Evolutionary conservation across 2,329 filamentous ascomycete genomes (phyloP), one percentile per base, ranked within the genome.

Genomic region (Furcasterigmium furcatum): DNA sequence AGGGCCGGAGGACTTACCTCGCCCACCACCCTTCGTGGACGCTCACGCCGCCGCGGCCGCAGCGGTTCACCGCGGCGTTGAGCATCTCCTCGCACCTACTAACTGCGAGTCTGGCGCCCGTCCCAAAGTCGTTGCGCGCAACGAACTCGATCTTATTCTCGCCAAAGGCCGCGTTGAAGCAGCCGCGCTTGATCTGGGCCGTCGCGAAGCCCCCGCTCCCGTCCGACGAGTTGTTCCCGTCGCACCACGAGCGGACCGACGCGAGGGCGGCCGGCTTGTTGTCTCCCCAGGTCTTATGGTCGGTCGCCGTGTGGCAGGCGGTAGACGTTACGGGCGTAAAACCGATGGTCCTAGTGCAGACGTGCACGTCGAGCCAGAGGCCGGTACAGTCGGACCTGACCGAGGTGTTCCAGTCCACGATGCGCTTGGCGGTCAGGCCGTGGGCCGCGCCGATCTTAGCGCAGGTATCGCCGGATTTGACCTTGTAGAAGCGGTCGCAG

Each of bases 401-500:
- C 9, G 46, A 40, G 5, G 39, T 24, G 19, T 41, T 32, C 39
- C 39, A 41, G n/a, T 21, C n/a, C n/a, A n/a, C n/a, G n/a, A n/a
- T n/a, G n/a, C n/a, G n/a, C n/a, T n/a, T n/a, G n/a, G n/a, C n/a
- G n/a, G n/a, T 30, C 10, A 20, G 20, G 7, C 29, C 18, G 25
- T 41, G 20, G 16, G 39, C 39, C 9, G 40, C 7, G 3, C 36
- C 41, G 29, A 46, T 25, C 20, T 32, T 30, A 32, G 48, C 36
- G 18, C 27, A 21, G 16, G 34, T 36, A 12, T 20, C 19, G 18
- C 9, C 9, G 16, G n/a, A 19, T 8, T 53, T 46, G 7, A 36
- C n/a, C n/a, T n/a, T n/a, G 30, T 57, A 47, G 30, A 58, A 58
- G 24, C 45, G 48, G n/a, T 58, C 46, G 36, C 52, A 58, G 41